Percentiles rank a stretch among this genome's conserved stretches.
phyloP scores from a whole-genome alignment of 202 grass and related monocot genomes.

The Zizania palustris region DNA sequence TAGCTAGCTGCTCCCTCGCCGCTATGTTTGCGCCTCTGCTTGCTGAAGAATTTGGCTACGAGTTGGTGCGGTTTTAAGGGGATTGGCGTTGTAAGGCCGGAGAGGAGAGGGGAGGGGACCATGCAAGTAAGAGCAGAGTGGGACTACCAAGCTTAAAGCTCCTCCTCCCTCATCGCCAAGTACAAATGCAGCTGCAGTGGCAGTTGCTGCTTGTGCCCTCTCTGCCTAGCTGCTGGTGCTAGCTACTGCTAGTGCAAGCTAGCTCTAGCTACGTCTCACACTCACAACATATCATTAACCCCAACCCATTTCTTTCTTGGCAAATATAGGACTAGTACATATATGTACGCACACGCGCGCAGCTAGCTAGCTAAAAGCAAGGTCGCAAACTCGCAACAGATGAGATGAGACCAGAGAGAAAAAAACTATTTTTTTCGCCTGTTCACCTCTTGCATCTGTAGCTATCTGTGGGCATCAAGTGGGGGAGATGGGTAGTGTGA shows the following conservation, averaged over 20 bases:
- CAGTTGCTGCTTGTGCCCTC: constrained; percentile 45
- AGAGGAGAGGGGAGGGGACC: constrained; percentile 36
- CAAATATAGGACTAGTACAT: constrained; percentile 33
- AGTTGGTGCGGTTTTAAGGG: constrained; percentile 68
- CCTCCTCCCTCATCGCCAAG: constrained; percentile 47
- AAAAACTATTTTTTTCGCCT: constrained; percentile 6
- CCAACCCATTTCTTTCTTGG: constrained; percentile 29
- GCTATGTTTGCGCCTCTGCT: neutral
- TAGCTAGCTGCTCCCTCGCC: neutral
- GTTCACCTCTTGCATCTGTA: constrained; percentile 39
- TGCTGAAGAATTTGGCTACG: constrained; percentile 51
- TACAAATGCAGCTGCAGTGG: constrained; percentile 55
- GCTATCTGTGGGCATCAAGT: constrained; percentile 63
- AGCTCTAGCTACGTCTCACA: neutral
- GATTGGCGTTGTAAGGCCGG: constrained; percentile 40
- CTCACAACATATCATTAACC: neutral
- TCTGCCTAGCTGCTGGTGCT: constrained; percentile 25
- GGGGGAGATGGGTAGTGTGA: constrained; percentile 52
- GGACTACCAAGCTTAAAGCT: constrained; percentile 41
- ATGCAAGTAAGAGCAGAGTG: constrained; percentile 27
- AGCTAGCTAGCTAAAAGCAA: neutral
- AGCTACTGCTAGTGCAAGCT: constrained; percentile 25
- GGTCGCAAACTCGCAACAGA: no score
- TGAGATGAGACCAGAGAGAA: neutral
- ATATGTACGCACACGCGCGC: neutral